phyloP scores from a whole-genome alignment of 441 rosid genomes.

The Euphorbia corollata region DNA sequence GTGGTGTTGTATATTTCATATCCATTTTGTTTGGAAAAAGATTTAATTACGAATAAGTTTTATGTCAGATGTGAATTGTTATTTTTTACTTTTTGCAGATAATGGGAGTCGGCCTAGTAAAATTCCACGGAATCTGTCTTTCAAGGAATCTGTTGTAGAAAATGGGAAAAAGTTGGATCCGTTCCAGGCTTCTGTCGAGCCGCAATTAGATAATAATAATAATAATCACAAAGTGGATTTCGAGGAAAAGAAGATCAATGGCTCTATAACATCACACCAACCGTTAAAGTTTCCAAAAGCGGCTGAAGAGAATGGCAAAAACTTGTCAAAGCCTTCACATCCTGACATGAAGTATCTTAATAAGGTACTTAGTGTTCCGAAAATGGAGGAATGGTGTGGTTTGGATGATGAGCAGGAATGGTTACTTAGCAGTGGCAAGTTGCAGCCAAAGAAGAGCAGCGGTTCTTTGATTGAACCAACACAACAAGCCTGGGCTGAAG shows the following conservation, averaged over 20 bases:
- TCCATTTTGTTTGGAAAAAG: background rate
- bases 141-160: constrained; percentile 29
- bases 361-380: too few relatives aligned
- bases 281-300: constrained; percentile 23
- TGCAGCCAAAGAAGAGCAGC: too few relatives aligned
- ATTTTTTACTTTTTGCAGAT: constrained; percentile 39
- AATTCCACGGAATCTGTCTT: constrained; percentile 28
- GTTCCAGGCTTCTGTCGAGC: constrained; percentile 20
- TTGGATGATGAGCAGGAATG: too few relatives aligned
- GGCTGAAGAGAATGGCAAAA: constrained; percentile 34
- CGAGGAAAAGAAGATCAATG: constrained; percentile 42
- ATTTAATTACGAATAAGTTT: background rate
- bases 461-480: too few relatives aligned
- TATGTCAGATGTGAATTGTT: constrained; percentile 17
- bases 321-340: constrained; percentile 31
- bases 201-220: constrained; percentile 28
- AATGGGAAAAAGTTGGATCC: constrained; percentile 42
- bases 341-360: too few relatives aligned
- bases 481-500: too few relatives aligned
- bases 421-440: too few relatives aligned
- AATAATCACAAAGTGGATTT: constrained; percentile 27
- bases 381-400: too few relatives aligned
- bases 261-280: constrained; percentile 26
- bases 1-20: background rate
- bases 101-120: constrained; percentile 42